These are phyloP conservation scores for Borealophlyctis nickersoniae DNA, from an alignment of 192 early-diverging fungal genomes.

Conservation along the genomic window DNA sequence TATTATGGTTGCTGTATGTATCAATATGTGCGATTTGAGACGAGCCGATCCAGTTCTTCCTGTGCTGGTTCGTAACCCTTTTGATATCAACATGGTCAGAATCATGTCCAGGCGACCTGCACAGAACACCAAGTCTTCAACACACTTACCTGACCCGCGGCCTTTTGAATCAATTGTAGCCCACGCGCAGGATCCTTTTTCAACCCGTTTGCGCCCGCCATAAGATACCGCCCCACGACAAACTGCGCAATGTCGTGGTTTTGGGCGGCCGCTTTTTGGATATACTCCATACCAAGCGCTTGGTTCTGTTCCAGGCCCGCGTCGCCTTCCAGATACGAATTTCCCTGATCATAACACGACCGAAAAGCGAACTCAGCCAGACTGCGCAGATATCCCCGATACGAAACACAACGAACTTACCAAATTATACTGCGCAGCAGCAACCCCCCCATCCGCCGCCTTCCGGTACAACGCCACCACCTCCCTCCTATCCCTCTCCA, in stretches of 20 bases:
- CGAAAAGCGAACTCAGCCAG: background rate
- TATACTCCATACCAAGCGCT: background rate
- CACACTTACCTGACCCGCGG: background rate
- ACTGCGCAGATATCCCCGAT: background rate
- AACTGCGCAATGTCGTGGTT: background rate
- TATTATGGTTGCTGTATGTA: too few relatives aligned
- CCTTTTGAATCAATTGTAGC: background rate
- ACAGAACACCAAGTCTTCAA: background rate
- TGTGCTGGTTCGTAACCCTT: background rate
- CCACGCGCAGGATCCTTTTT: background rate
- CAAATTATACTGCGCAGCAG: background rate
- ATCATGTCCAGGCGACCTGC: background rate
- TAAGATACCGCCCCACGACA: background rate
- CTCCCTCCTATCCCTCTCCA: slow-evolving; percentile 6
- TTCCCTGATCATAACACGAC: background rate
- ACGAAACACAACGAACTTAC: too few relatives aligned
- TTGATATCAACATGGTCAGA: background rate
- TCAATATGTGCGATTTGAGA: too few relatives aligned
- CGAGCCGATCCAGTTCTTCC: too few relatives aligned
- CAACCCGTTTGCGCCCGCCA: background rate
- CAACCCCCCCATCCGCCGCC: slow-evolving; percentile 1
- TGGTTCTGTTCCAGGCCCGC: background rate
- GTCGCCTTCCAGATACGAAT: background rate
- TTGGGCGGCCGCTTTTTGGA: background rate
- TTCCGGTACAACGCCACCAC: slow-evolving; percentile 1